Evolutionary conservation across 2,329 filamentous ascomycete genomes (phyloP).

Genomic region (Cadophora gregata): DNA sequence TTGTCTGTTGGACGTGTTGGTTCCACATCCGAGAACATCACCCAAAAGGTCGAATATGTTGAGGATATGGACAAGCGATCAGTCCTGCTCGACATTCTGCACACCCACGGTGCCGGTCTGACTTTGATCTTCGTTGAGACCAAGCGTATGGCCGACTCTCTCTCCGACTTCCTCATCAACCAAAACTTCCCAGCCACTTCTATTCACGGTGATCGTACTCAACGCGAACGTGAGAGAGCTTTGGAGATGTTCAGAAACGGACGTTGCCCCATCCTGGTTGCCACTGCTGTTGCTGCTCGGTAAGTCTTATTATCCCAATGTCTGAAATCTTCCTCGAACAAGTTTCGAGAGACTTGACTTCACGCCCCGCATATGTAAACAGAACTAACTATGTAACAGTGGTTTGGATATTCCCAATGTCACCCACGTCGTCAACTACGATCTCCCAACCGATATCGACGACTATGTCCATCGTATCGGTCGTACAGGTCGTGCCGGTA

Average conservation of each 20-base stretch:
- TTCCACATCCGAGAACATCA: slow-evolving; percentile 99
- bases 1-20: slow-evolving; percentile 97
- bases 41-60: slow-evolving; percentile 97
- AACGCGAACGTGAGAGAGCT: slow-evolving; percentile 97
- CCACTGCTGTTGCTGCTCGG: slow-evolving; percentile 89
- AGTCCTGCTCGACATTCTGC: slow-evolving; percentile 94
- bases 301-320: slow-evolving; percentile 74
- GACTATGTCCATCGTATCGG: slow-evolving; percentile 99
- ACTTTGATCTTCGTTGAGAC: slow-evolving; percentile 99
- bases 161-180: slow-evolving; percentile 98
- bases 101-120: slow-evolving; percentile 87
- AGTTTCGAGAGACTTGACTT: no score
- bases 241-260: slow-evolving; percentile 97
- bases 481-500: slow-evolving; percentile 99
- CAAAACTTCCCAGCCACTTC: slow-evolving; percentile 98
- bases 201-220: slow-evolving; percentile 97
- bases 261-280: slow-evolving; percentile 94
- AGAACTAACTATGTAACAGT: not conserved
- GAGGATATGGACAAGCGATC: slow-evolving; percentile 98
- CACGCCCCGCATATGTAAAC: no score
- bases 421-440: slow-evolving; percentile 98
- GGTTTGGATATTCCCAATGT: slow-evolving; percentile 78
- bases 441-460: slow-evolving; percentile 97
- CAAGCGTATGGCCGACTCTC: slow-evolving; percentile 98
- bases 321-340: not conserved